Evolutionary conservation across 306 rosid species (phyloP).

Genomic region (Castanea crenata): DNA sequence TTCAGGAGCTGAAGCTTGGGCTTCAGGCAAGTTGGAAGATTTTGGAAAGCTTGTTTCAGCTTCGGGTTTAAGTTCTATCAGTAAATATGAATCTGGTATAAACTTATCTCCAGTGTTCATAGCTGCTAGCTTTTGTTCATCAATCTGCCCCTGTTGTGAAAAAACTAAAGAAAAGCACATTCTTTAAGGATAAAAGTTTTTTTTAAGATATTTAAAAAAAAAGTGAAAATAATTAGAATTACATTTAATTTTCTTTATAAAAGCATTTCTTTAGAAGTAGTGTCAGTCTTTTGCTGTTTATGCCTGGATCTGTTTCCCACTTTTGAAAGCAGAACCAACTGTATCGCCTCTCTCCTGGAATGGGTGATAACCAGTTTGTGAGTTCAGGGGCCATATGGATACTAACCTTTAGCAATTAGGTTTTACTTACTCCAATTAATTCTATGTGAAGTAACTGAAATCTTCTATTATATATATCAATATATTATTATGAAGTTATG

Average conservation of each 20-base stretch:
- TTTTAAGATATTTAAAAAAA: no score
- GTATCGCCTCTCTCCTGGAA: neutral
- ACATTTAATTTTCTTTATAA: neutral
- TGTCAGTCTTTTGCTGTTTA: neutral
- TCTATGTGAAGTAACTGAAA: no score
- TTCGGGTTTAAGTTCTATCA: constrained; percentile 89
- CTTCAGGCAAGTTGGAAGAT: constrained; percentile 59
- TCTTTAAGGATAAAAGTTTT: neutral
- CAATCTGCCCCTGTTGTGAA: neutral
- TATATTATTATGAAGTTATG: no score
- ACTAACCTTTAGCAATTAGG: no score
- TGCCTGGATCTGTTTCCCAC: neutral
- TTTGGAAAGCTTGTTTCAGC: constrained; percentile 79
- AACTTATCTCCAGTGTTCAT: constrained; percentile 10
- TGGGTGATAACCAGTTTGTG: neutral
- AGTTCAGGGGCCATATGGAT: no score
- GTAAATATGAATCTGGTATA: constrained; percentile 91
- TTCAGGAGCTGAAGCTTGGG: constrained; percentile 91
- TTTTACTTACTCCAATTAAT: no score
- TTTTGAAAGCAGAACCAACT: neutral
- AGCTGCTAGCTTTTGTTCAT: neutral
- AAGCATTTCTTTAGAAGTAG: neutral
- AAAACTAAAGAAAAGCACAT: neutral
- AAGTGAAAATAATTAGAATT: neutral
- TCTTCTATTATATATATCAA: no score